Evolutionary conservation across 306 rosid species (phyloP), one percentile per base, ranked within the genome.

Genomic region (Nissolia schottii): DNA sequence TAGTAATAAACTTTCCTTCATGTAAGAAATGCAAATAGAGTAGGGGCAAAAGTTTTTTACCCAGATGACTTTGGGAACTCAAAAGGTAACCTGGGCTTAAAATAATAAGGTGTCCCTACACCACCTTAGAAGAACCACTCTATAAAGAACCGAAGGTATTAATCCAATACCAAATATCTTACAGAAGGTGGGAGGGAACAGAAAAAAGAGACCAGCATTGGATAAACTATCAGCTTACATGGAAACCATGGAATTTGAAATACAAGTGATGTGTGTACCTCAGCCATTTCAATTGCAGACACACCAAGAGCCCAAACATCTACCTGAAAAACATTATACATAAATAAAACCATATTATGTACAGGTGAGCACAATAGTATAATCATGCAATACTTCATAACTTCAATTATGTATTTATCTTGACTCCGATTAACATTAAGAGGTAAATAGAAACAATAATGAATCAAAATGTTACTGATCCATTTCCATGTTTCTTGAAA

Each of bases 231-330:
- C 19, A 32, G 56, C 35, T 63, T 64, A 51, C 49, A 20, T 9
- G 7, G 31, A n/a, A 67, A 31, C 28, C 48, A 16, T 37, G 38
- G 49, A 63, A 67, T 23, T 63, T 16, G 14, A 61, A 57, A 41
- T 29, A 81, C 20, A 62, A 38, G 63, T 55, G 41, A 67, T 11
- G 56, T 67, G 72, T 40, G 65, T 81, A 94, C 99, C 99, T 94
- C 99, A 31, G 99, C 99, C 99, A 94, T 94, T 91, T 94, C 99
- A 77, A 94, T 89, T 67, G 99, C 99, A 78, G 99, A 89, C 72
- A 94, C 97, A 74, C 99, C 99, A 84, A 94, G 99, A 79, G 99
- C 97, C 99, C 99, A 94, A 32, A 94, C 97, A 80, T 94, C 99
- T 54, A 94, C 99, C 99, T 94, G 86, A 29, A 80, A 57, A 80